A percentile compares a stretch with the other conserved stretches of the same genome.
These are phyloP conservation scores for Polyplosphaeria fusca DNA, from an alignment of 495 filamentous ascomycete genomes.

Conservation along the genomic window DNA sequence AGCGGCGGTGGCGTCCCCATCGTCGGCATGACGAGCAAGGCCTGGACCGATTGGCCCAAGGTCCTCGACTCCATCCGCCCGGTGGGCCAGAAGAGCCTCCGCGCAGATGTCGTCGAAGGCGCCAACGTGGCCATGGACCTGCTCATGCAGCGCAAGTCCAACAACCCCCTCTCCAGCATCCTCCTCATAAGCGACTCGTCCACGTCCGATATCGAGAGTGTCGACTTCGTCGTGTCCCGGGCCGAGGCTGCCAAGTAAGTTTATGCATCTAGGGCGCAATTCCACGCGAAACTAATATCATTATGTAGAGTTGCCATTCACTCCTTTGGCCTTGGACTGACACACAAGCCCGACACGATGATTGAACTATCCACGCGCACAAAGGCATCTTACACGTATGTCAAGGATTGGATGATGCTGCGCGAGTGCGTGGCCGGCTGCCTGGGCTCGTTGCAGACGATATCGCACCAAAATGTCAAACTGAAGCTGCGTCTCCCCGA, in stretches of 20 bases:
- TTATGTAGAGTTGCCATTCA: slow-evolving; percentile 79
- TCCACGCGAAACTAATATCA: slow-evolving; percentile 19
- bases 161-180: slow-evolving; percentile 94
- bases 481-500: slow-evolving; percentile 92
- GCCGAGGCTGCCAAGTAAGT: slow-evolving; percentile 95
- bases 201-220: slow-evolving; percentile 92
- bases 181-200: slow-evolving; percentile 98
- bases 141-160: slow-evolving; percentile 94
- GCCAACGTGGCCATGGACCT: slow-evolving; percentile 99
- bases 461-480: slow-evolving; percentile 98
- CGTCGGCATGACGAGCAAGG: slow-evolving; percentile 96
- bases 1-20: slow-evolving; percentile 89
- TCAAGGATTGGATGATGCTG: slow-evolving; percentile 99
- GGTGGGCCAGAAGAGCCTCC: slow-evolving; percentile 92
- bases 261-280: slow-evolving; percentile 4
- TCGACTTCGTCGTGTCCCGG: slow-evolving; percentile 97
- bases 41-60: slow-evolving; percentile 87
- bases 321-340: slow-evolving; percentile 93
- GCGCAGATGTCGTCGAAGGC: slow-evolving; percentile 95
- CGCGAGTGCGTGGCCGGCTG: slow-evolving; percentile 95
- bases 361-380: slow-evolving; percentile 94
- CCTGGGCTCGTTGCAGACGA: slow-evolving; percentile 86
- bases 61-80: slow-evolving; percentile 86
- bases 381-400: slow-evolving; percentile 95
- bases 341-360: slow-evolving; percentile 98